A percentile compares a stretch with the other conserved stretches of the same genome.
phyloP scores from a whole-genome alignment of 768 basidiomycete species.

The Dentipellis fragilis region DNA sequence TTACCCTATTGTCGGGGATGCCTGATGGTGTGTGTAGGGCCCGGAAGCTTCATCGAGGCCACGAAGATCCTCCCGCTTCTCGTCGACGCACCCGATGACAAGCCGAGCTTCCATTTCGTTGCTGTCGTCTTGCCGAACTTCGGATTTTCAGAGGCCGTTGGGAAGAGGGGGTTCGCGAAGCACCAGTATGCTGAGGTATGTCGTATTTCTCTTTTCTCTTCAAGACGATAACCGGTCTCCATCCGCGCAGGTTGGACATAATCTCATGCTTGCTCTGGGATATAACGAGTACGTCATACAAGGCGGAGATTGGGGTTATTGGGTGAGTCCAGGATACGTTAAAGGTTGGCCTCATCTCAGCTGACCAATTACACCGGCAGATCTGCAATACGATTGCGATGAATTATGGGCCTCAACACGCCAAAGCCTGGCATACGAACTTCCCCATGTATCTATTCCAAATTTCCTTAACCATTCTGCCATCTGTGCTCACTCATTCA shows the following conservation, averaged over 20 bases:
- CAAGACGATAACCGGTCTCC: not conserved
- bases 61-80: constrained; percentile 18
- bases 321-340: constrained; percentile 17
- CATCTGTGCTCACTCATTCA: not conserved
- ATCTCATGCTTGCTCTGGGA: constrained; percentile 21
- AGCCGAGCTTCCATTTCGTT: constrained; percentile 21
- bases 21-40: no score
- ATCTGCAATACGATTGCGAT: not conserved
- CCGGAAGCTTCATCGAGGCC: constrained; percentile 42
- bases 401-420: constrained; percentile 29
- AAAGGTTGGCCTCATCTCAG: not conserved
- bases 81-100: constrained; percentile 6
- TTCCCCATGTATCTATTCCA: constrained; percentile 26
- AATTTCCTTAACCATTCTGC: not conserved
- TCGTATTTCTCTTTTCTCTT: not conserved
- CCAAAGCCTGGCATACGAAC: constrained; percentile 47
- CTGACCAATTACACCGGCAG: not conserved
- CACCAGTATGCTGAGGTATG: constrained; percentile 18
- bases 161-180: constrained; percentile 17
- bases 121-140: constrained; percentile 19
- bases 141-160: constrained; percentile 17
- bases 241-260: constrained; percentile 10
- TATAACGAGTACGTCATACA: constrained; percentile 29
- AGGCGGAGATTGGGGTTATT: constrained; percentile 38
- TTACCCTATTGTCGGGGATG: no score